Conservation (phyloP, 2,329 filamentous ascomycete species). For the Dactylellina cionopaga region DNA sequence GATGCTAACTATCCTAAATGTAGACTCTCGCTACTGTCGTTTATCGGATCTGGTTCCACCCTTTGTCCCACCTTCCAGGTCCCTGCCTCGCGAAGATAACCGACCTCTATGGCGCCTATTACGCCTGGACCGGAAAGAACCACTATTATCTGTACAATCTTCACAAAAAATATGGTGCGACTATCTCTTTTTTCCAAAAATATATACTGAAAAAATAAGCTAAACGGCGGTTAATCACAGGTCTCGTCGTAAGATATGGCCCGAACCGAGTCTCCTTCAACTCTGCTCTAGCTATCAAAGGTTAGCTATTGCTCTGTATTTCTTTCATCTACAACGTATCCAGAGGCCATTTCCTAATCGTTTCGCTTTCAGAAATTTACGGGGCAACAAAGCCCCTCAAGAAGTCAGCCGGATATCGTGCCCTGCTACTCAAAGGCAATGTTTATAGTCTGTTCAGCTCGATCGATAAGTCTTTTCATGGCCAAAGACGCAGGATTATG, state of each 20-base stretch:
- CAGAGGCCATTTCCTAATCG: background rate
- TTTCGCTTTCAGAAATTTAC: slow-evolving; percentile 60
- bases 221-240: slow-evolving; percentile 10
- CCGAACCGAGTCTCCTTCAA: slow-evolving; percentile 74
- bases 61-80: slow-evolving; percentile 72
- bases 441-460: slow-evolving; percentile 77
- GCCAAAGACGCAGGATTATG: slow-evolving; percentile 75
- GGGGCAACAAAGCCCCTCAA: slow-evolving; percentile 61
- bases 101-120: slow-evolving; percentile 70
- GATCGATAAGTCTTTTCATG: slow-evolving; percentile 74
- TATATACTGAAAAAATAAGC: background rate
- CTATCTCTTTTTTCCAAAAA: background rate
- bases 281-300: slow-evolving; percentile 72
- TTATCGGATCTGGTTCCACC: slow-evolving; percentile 72
- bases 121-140: slow-evolving; percentile 77
- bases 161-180: slow-evolving; percentile 75
- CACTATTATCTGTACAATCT: slow-evolving; percentile 77
- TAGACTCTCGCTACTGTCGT: slow-evolving; percentile 21
- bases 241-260: slow-evolving; percentile 61
- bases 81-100: slow-evolving; percentile 72
- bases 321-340: slow-evolving; percentile 16
- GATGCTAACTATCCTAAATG: background rate
- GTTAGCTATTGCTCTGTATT: slow-evolving; percentile 59
- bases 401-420: slow-evolving; percentile 38
- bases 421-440: slow-evolving; percentile 4